Conservation (phyloP, 2,329 filamentous ascomycete genomes). For the Cytospora mali region DNA sequence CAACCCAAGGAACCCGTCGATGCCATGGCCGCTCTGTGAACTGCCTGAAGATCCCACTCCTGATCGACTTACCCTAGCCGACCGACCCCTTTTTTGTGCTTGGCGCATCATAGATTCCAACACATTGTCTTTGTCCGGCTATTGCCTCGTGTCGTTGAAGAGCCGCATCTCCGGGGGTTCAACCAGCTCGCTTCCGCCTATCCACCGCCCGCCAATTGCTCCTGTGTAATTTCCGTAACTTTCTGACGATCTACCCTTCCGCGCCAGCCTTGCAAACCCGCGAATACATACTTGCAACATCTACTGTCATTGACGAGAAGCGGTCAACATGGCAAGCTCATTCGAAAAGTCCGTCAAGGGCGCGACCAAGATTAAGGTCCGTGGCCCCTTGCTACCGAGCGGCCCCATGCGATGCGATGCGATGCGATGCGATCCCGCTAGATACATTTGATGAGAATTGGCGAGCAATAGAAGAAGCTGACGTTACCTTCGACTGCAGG, state of each 20-base stretch:
- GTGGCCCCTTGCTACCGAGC: constrained; percentile 27
- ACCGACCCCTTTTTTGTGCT: constrained; percentile 18
- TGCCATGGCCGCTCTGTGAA: constrained; percentile 27
- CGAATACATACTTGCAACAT: background rate
- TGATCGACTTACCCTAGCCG: background rate
- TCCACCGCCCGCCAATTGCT: constrained; percentile 17
- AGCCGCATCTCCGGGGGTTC: constrained; percentile 6
- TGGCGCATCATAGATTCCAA: constrained; percentile 19
- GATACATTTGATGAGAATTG: background rate
- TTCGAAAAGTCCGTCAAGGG: constrained; percentile 99
- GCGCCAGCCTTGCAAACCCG: background rate
- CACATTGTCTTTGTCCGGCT: constrained; percentile 12
- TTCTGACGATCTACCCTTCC: constrained; percentile 11
- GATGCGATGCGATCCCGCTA: background rate
- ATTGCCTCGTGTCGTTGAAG: constrained; percentile 4
- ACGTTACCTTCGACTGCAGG: constrained; percentile 51
- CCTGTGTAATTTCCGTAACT: constrained; percentile 17
- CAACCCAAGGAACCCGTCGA: background rate
- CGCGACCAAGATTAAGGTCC: constrained; percentile 94
- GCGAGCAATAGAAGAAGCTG: constrained; percentile 29
- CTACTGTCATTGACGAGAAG: background rate
- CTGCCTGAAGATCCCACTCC: constrained; percentile 14
- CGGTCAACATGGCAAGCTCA: constrained; percentile 71
- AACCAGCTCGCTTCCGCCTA: constrained; percentile 13
- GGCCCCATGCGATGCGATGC: background rate